Evolutionary conservation across 257 asterid species (phyloP), one percentile per base, ranked within the genome.

Genomic region (Datura wrightii): DNA sequence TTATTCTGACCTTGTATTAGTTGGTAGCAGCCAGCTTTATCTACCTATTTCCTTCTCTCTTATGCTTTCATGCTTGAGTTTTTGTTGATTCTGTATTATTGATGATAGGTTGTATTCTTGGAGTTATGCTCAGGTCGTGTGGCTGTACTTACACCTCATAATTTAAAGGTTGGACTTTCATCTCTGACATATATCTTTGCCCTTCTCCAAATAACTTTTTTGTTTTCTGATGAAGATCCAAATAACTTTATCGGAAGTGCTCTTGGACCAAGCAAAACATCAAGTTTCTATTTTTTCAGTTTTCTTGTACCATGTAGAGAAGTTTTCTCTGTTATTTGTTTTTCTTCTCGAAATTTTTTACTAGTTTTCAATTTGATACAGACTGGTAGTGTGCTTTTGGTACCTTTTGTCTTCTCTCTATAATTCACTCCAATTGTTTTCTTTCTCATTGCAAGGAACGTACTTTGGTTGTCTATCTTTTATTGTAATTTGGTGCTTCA

Each of bases 51-150:
- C 55, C 15, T 76, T 36, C 44, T 50, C 24, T 31, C 41, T 48
- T 31, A 76, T 0, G 46, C 82, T 76, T 67, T 31, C 62, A 24
- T 52, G 60, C 44, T 76, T 1, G 10, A 52, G 34, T 50, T 79
- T 39, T 70, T 70, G 50, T 87, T 19, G 60, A 79, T 79, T 36
- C 50, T 18, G 52, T 24, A 80, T 53, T 66, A 41, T 83, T 67
- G 62, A 52, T 67, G 89, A 72, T 91, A 96, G 99, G 98, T 90
- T 72, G 97, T 96, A 58, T 96, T 91, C 88, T 84, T 94, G 92
- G 99, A 96, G 91, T 86, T 96, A 83, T 96, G 99, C 85, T 84
- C 98, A 41, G 88, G 97, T 82, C 97, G 98, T 15, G 86, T 93
- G 79, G 89, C 95, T 56, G 60, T 93, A 85, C 98, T 96, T 87